These are phyloP conservation scores for Ustulina deusta DNA, from an alignment of 2,329 filamentous ascomycete species.

Conservation along the genomic window DNA sequence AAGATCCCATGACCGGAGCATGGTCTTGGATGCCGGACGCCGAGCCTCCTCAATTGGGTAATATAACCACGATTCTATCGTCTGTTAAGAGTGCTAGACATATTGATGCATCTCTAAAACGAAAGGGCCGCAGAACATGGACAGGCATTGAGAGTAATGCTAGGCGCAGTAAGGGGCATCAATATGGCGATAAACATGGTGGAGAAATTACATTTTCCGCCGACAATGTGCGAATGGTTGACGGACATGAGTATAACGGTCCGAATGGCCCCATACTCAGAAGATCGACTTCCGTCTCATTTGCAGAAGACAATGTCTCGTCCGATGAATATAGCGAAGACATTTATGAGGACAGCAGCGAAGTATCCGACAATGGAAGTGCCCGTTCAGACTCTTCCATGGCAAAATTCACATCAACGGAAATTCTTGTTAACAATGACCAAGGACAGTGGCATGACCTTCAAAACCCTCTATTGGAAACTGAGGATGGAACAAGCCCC, in stretches of 20 bases:
- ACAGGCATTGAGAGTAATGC: neutral
- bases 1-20: slow-evolving; percentile 45
- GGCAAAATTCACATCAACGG: slow-evolving; percentile 19
- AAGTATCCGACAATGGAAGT: slow-evolving; percentile 30
- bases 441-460: slow-evolving; percentile 37
- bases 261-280: neutral
- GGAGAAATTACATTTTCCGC: neutral
- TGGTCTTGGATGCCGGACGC: slow-evolving; percentile 44
- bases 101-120: slow-evolving; percentile 38
- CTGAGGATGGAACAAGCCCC: slow-evolving; percentile 30
- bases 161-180: slow-evolving; percentile 1
- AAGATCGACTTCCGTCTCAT: slow-evolving; percentile 23
- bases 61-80: slow-evolving; percentile 42
- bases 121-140: slow-evolving; percentile 26
- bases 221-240: neutral
- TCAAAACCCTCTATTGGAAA: slow-evolving; percentile 35
- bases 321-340: slow-evolving; percentile 40
- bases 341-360: slow-evolving; percentile 22
- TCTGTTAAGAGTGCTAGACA: slow-evolving; percentile 40
- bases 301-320: slow-evolving; percentile 30
- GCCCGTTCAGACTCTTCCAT: slow-evolving; percentile 1
- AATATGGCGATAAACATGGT: slow-evolving; percentile 5
- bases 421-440: slow-evolving; percentile 23
- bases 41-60: slow-evolving; percentile 22
- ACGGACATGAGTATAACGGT: slow-evolving; percentile 4